Base-by-base conservation (phyloP, 2,329 filamentous ascomycete species). In the Alternaria panax region DNA sequence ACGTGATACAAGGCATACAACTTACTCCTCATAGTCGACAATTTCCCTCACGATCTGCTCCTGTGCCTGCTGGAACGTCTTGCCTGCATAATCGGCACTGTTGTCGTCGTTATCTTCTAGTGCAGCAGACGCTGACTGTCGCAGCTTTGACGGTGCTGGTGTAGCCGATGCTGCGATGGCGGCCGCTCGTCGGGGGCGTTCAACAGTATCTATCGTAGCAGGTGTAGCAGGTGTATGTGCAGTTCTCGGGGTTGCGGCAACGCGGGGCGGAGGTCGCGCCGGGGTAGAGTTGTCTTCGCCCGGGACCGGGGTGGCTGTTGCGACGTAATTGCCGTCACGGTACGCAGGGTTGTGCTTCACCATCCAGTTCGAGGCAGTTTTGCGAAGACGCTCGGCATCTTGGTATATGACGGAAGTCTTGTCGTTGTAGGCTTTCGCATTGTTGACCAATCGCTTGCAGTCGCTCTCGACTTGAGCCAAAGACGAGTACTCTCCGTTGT, bases 331-430 rank as follows among this genome's bases (percentile, higher is more conserved):
- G 16, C 84, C 82, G 64, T 86, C 80, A 63, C 87, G 86, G 77
- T 96, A 96, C 16, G 91, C 92, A 14, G 93, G 92, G 70, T 97
- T 96, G 68, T 90, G 86, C 76, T 91, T 91, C 56, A 89, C 90
- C 92, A 96, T 96, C 76, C 88, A 92, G 71, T 93, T 94, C 75
- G 91, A 93, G 40, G 94, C 84, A 3, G 92, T 89, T 79, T 96
- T 97, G 46, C 93, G 86, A 45, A 97, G 86, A 48, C 92, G 88
- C 78, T 97, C 93, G 8, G 93, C 92, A 80, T 97, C 92, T 42
- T 92, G 90, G 73, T 90, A 94, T 36, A 90, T 84, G 57, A 87
- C 81, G 0, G 91, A 92, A 42, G 85, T 86, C 67, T 90, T 90
- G 60, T 89, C 84, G 72, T 94, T 94, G 79, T 88, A 95, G 54